Evolutionary conservation across 2,329 filamentous ascomycete genomes (phyloP), one percentile per base, ranked within the genome.

Genomic region (Corniculantispora saksenae): DNA sequence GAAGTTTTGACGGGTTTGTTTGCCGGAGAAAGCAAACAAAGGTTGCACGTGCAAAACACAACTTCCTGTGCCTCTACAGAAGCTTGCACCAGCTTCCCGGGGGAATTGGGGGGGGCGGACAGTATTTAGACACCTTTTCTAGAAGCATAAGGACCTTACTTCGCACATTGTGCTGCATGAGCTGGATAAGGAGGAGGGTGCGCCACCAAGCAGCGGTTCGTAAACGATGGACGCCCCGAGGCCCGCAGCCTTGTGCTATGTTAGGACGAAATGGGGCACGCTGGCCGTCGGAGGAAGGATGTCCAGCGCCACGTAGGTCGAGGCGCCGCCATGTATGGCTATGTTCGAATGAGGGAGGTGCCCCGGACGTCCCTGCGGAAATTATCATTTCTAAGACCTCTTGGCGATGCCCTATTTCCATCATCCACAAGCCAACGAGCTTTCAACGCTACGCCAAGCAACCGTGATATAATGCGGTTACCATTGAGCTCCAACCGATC

Each of bases 21-120:
- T 63, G 61, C 38, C 51, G 29, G 29, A 38, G 50, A 63, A 45
- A 55, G 61, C 61, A 63, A 63, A 56, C 61, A 63, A n/a, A n/a
- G 6, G 61, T 48, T 50, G 60, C 50, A 62, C 59, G 25, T 54
- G 60, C n/a, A 47, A n/a, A 13, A 50, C 27, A 56, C 40, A 21
- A 23, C 9, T 9, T 50, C 29, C 38, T 40, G 40, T 55, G n/a
- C 1, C 43, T 48, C 38, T n/a, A 32, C 6, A n/a, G 21, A 40
- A 4, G n/a, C 58, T n/a, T 38, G 10, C 6, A 25, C 13, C 6
- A 29, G 32, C 32, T 23, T 19, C 3, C 40, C 6, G 12, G 15
- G 3, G 8, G 7, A 23, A 9, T 10, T 17, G 7, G 45, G 40
- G 43, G 43, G 29, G 51, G 8, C n/a, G 17, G 12, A 38, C 29